phyloP scores from a whole-genome alignment of 1,139 yeast genomes.

The Scheffersomyces segobiensis region DNA sequence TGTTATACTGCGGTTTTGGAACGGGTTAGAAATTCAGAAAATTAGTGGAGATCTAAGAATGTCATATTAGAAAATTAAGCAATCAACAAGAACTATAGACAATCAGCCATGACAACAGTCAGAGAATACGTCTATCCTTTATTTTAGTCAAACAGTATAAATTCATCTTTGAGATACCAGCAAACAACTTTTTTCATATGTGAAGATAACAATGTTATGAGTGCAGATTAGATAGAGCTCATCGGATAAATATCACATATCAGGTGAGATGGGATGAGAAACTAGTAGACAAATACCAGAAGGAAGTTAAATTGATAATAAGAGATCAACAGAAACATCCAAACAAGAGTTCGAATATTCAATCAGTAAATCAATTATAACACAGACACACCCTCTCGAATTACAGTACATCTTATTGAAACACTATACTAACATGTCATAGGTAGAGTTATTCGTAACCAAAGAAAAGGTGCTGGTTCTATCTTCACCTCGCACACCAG shows the following conservation, averaged over 20 bases:
- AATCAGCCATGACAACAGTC: neutral
- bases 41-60: neutral
- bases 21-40: neutral
- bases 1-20: neutral
- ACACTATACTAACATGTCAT: slow-evolving; percentile 19
- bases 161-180: neutral
- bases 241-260: neutral
- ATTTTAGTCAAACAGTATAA: neutral
- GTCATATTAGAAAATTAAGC: neutral
- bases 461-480: slow-evolving; percentile 99
- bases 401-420: neutral
- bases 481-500: slow-evolving; percentile 99
- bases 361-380: neutral
- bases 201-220: neutral
- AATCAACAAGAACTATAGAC: neutral
- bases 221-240: neutral
- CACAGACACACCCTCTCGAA: neutral
- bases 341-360: too few relatives aligned
- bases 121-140: neutral
- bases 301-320: neutral
- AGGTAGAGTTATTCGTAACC: slow-evolving; percentile 99
- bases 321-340: too few relatives aligned
- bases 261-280: neutral
- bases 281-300: neutral
- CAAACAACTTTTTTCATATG: neutral